Conservation (phyloP, 2,329 filamentous ascomycete genomes). For the Fusarium phyllophilum region DNA sequence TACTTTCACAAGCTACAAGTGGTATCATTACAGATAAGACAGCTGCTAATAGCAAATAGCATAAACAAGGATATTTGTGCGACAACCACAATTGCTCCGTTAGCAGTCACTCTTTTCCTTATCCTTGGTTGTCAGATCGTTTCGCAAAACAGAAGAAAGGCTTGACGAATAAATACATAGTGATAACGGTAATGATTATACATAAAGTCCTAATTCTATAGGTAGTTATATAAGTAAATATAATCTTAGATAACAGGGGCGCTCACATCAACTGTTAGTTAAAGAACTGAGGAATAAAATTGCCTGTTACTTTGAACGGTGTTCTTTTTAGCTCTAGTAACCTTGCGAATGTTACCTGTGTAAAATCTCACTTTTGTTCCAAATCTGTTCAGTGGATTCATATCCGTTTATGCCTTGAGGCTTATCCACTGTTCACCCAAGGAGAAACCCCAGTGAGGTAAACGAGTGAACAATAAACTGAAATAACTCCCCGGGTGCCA, state of each 20-base stretch:
- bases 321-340: rapidly evolving
- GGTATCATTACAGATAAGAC: too few species aligned
- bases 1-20: background rate
- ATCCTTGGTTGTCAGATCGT: rapidly evolving
- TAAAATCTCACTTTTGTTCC: background rate
- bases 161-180: too few species aligned
- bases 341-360: rapidly evolving
- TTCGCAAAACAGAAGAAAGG: rapidly evolving
- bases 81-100: background rate
- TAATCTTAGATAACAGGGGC: rapidly evolving
- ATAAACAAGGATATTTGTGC: too few species aligned
- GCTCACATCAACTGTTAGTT: rapidly evolving
- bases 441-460: rapidly evolving
- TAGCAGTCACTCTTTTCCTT: too few species aligned
- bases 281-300: background rate
- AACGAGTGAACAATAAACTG: background rate
- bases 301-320: background rate
- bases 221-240: rapidly evolving
- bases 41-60: too few species aligned
- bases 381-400: background rate
- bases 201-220: rapidly evolving
- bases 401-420: background rate
- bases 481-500: rapidly evolving
- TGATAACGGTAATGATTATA: too few species aligned
- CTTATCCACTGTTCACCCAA: background rate